These are phyloP conservation scores for Fusarium gaditjirri DNA, from an alignment of 2,329 filamentous ascomycete species.

Conservation along the genomic window DNA sequence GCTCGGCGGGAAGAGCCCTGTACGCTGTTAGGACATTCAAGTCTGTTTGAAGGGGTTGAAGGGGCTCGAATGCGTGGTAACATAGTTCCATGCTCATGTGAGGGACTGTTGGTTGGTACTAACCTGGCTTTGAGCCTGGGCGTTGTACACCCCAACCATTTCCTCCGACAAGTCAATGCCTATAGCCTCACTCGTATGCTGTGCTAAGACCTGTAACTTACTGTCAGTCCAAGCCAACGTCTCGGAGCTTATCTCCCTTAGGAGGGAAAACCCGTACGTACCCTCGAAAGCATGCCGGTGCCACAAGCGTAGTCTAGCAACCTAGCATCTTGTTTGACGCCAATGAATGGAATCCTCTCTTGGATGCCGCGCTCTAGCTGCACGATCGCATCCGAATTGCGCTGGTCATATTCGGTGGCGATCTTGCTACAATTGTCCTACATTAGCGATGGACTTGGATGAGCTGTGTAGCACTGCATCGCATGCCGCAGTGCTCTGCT, in stretches of 20 bases:
- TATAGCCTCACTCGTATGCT: constrained; percentile 62
- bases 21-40: constrained; percentile 6
- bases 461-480: neutral
- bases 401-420: constrained; percentile 56
- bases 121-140: constrained; percentile 65
- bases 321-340: constrained; percentile 59
- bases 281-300: constrained; percentile 72
- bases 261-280: constrained; percentile 56
- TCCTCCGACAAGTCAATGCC: constrained; percentile 77
- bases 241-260: neutral
- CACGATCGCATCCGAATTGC: constrained; percentile 63
- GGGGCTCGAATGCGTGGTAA: neutral
- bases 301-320: constrained; percentile 83
- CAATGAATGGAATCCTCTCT: constrained; percentile 68
- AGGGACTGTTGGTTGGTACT: constrained; percentile 14
- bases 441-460: constrained; percentile 27
- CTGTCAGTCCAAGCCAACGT: neutral
- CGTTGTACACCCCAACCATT: constrained; percentile 77
- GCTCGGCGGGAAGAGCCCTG: constrained; percentile 61
- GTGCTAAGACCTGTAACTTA: constrained; percentile 35
- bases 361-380: constrained; percentile 66
- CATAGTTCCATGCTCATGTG: neutral
- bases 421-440: constrained; percentile 42
- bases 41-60: neutral
- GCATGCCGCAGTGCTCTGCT: constrained; percentile 8